These are phyloP conservation scores for Plectosphaerella plurivora DNA, from an alignment of 2,329 filamentous ascomycete species.

Conservation along the genomic window DNA sequence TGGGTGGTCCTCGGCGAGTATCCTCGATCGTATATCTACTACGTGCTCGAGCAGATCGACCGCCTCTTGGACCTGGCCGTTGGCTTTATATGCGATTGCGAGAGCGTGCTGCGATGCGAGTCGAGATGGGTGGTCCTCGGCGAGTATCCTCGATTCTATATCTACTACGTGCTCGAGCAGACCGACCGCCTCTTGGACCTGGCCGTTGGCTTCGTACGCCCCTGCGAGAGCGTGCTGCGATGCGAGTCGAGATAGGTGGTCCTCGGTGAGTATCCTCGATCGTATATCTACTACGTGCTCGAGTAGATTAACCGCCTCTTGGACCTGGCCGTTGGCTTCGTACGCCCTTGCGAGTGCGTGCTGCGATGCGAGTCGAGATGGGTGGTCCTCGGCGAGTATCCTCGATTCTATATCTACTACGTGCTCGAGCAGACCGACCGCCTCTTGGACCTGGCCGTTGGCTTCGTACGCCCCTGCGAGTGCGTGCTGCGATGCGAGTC, in stretches of 20 bases:
- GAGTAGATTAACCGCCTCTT: background rate
- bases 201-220: slow-evolving; percentile 1
- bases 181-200: background rate
- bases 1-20: background rate
- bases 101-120: slow-evolving; percentile 1
- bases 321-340: too few relatives aligned
- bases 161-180: background rate
- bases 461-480: slow-evolving; percentile 3
- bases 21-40: background rate
- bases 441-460: too few relatives aligned
- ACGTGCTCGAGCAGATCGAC: background rate
- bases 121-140: background rate
- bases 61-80: background rate
- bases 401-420: too few relatives aligned
- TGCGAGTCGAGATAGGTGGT: background rate
- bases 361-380: too few relatives aligned
- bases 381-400: too few relatives aligned
- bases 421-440: too few relatives aligned
- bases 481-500: slow-evolving; percentile 1
- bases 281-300: background rate
- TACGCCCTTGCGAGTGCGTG: too few relatives aligned
- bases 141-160: background rate
- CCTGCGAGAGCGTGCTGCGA: slow-evolving; percentile 2
- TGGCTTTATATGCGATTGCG: background rate
- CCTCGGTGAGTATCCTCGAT: background rate